Conservation (phyloP, 768 basidiomycete genomes). For the Mycena pura region DNA sequence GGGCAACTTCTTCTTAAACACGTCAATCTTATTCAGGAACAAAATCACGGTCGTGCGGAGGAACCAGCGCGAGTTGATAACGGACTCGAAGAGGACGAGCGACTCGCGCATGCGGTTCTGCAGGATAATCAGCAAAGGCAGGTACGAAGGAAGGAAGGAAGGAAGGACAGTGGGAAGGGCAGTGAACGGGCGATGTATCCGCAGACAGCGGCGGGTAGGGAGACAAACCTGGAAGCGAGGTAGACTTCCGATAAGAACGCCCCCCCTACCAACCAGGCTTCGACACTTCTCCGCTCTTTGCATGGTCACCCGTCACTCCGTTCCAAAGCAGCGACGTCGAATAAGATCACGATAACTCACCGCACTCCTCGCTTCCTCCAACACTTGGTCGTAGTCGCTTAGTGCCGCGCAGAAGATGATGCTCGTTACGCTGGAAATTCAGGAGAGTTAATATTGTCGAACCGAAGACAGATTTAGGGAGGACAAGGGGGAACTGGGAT, state of each 20-base stretch:
- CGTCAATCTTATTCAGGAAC: slow-evolving; percentile 92
- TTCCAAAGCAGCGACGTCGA: background rate
- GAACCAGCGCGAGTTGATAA: slow-evolving; percentile 94
- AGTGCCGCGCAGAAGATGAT: slow-evolving; percentile 73
- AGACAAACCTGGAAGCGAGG: background rate
- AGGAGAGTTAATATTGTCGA: background rate
- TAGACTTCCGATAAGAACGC: background rate
- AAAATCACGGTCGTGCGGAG: slow-evolving; percentile 88
- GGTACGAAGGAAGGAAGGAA: slow-evolving; percentile 4
- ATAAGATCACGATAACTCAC: slow-evolving; percentile 35
- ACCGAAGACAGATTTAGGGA: background rate
- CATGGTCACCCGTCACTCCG: background rate
- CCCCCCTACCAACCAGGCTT: background rate
- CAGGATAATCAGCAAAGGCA: background rate
- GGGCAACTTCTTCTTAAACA: slow-evolving; percentile 91
- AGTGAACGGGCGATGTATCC: background rate
- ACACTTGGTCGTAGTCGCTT: slow-evolving; percentile 64
- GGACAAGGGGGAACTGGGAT: background rate
- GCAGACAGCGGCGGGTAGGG: background rate
- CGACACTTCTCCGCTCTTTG: background rate
- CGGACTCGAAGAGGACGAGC: slow-evolving; percentile 85
- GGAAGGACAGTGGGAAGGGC: background rate
- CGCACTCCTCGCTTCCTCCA: slow-evolving; percentile 59
- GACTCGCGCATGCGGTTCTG: slow-evolving; percentile 95
- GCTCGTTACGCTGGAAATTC: slow-evolving; percentile 47